Evolutionary conservation across 2,329 filamentous ascomycete genomes (phyloP), one percentile per base, ranked within the genome.

Genomic region (Penicillium freii): DNA sequence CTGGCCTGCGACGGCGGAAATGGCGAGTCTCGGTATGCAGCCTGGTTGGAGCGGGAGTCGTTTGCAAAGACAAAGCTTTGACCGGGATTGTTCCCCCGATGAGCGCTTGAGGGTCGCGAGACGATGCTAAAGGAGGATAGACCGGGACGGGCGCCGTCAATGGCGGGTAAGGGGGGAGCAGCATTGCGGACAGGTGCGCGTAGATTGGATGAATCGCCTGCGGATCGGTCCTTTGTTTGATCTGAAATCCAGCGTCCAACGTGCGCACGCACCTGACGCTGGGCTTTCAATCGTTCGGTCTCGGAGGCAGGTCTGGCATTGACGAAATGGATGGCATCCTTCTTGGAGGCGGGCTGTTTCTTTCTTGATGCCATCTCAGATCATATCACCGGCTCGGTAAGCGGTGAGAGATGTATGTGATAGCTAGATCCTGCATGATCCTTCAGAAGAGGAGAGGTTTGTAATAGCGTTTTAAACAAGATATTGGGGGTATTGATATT

Each of bases 221-320:
- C 45, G 11, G 62, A 57, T 47, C 68, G 68, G 31, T 70, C 69
- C 57, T 68, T 73, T 33, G 70, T 71, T 51, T 73, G 71, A 21
- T 70, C 68, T 51, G 71, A 73, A 45, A 73, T 73, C 71, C 69
- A 73, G 61, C 66, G 64, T n/a, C 71, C 71, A 13, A 73, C 71
- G 54, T 73, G 71, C 8, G 70, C 70, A 45, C 70, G 67, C n/a
- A 73, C 71, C 44, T 69, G 39, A 15, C 66, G 67, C 46, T 71
- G 68, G 4, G 69, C 68, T 40, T 60, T 64, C 19, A 66, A 25
- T 40, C 64, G 64, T 45, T 73, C 71, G 0, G 51, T 59, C 23
- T 73, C 70, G 2, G 69, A 67, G 17, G 69, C 40, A 5, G 71
- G 71, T 43, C 70, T 61, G 42, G 71, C 71, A 54, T 73, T 73